Evolutionary conservation across 169 alveolate genomes (phyloP).

Genomic region (Theileria parva): DNA sequence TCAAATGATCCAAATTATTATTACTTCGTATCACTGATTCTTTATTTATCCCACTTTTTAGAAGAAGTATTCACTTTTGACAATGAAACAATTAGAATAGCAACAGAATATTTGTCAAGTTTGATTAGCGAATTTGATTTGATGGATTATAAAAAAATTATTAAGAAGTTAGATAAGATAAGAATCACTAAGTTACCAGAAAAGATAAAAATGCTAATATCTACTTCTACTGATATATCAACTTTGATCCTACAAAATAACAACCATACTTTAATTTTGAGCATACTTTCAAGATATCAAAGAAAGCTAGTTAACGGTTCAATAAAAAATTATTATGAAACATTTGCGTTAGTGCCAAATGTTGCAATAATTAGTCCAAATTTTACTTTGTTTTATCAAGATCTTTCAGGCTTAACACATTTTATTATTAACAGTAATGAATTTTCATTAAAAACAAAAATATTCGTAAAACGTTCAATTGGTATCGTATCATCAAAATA

Average conservation of each 20-base stretch:
- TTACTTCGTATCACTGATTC: not conserved
- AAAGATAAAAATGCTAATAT: no score
- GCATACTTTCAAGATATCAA: no score
- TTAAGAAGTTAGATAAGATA: no score
- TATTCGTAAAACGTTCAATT: no score
- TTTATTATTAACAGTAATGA: not conserved
- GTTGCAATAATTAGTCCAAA: no score
- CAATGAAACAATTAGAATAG: not conserved
- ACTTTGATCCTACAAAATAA: no score
- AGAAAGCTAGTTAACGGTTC: no score
- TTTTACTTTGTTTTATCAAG: not conserved
- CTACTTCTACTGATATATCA: not conserved
- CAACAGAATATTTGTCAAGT: not conserved
- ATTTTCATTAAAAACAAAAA: not conserved
- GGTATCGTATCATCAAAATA: no score
- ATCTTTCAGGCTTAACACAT: not conserved
- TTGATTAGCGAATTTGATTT: not conserved
- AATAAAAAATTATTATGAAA: no score
- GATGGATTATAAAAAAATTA: not conserved
- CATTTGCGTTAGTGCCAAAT: no score
- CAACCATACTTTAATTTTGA: no score
- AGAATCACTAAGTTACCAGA: no score
- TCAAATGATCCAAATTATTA: not conserved
- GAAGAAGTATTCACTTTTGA: not conserved
- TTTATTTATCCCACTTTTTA: not conserved